A percentile compares a stretch with the other conserved stretches of the same genome.
Conservation (phyloP, 2,329 filamentous ascomycete genomes). For the Xylaria sp. region DNA sequence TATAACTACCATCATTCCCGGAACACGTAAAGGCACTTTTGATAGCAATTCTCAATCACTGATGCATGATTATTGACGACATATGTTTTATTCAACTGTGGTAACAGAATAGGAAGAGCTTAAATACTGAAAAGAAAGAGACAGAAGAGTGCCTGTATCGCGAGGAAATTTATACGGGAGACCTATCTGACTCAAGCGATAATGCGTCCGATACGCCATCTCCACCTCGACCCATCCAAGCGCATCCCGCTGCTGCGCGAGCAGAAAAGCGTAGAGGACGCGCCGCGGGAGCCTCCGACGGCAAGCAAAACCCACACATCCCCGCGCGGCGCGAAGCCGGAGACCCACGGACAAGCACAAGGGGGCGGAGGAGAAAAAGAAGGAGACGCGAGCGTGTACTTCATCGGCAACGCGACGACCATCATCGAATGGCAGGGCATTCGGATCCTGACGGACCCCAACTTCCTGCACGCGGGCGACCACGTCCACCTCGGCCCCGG, state of each 20-base stretch:
- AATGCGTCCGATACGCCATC: slow-evolving; percentile 43
- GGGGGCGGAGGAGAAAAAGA: slow-evolving; percentile 36
- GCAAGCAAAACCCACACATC: slow-evolving; percentile 44
- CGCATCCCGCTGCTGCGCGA: slow-evolving; percentile 49
- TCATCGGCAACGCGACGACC: slow-evolving; percentile 67
- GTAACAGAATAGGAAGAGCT: too few relatives aligned
- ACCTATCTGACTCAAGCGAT: neutral
- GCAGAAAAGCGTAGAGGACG: slow-evolving; percentile 39
- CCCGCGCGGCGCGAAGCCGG: slow-evolving; percentile 37
- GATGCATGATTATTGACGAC: neutral
- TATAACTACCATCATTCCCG: neutral
- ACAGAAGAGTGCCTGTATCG: neutral
- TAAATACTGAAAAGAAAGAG: neutral
- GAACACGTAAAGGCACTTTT: neutral
- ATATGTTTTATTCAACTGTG: neutral
- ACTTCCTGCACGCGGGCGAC: slow-evolving; percentile 73
- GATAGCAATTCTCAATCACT: neutral
- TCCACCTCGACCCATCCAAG: slow-evolving; percentile 43
- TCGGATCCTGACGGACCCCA: slow-evolving; percentile 68
- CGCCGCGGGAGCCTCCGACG: slow-evolving; percentile 36
- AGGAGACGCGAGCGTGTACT: slow-evolving; percentile 58
- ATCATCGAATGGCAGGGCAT: slow-evolving; percentile 65
- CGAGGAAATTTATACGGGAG: neutral
- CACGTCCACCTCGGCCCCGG: slow-evolving; percentile 75
- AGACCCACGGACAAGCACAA: slow-evolving; percentile 29